phyloP scores from a whole-genome alignment of 768 basidiomycete species.

The Kockovaella imperatae region DNA sequence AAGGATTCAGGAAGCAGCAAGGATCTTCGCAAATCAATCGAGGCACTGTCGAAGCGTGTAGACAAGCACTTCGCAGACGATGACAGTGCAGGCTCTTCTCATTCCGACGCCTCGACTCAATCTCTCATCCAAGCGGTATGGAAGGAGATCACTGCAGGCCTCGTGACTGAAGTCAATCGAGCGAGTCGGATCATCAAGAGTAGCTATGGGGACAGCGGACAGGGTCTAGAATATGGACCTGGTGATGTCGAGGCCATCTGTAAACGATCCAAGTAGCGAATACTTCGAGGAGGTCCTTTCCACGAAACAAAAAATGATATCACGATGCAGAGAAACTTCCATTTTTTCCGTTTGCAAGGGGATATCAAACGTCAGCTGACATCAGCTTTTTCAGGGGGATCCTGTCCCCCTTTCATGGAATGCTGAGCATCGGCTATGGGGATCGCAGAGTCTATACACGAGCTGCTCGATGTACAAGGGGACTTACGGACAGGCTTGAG shows the following conservation, averaged over 20 bases:
- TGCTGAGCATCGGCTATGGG: too few species aligned
- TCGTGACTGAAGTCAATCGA: conserved; percentile 62
- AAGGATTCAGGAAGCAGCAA: conserved; percentile 81
- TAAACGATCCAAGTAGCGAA: conserved; percentile 50
- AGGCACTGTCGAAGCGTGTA: conserved; percentile 77
- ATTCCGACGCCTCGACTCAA: conserved; percentile 1
- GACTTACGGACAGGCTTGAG: too few species aligned
- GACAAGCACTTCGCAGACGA: conserved; percentile 79
- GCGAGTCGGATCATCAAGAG: conserved; percentile 63
- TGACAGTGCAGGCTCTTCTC: conserved; percentile 56
- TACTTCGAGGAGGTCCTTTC: too few species aligned
- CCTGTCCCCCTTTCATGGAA: too few species aligned
- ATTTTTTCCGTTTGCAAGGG: too few species aligned
- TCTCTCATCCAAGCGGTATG: conserved; percentile 65
- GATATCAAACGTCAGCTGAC: too few species aligned
- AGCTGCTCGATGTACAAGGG: too few species aligned
- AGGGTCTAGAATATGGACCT: conserved; percentile 64
- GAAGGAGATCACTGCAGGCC: conserved; percentile 81
- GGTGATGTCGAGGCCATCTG: conserved; percentile 73
- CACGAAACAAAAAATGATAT: too few species aligned
- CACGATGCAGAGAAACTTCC: too few species aligned
- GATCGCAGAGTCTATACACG: too few species aligned
- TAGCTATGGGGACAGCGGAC: conserved; percentile 68
- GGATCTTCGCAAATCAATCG: conserved; percentile 81
- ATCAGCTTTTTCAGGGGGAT: too few species aligned